A percentile compares a stretch with the other conserved stretches of the same genome.
Evolutionary conservation across 2,329 filamentous ascomycete species (phyloP).

Genomic region (Stylonectria norvegica): DNA sequence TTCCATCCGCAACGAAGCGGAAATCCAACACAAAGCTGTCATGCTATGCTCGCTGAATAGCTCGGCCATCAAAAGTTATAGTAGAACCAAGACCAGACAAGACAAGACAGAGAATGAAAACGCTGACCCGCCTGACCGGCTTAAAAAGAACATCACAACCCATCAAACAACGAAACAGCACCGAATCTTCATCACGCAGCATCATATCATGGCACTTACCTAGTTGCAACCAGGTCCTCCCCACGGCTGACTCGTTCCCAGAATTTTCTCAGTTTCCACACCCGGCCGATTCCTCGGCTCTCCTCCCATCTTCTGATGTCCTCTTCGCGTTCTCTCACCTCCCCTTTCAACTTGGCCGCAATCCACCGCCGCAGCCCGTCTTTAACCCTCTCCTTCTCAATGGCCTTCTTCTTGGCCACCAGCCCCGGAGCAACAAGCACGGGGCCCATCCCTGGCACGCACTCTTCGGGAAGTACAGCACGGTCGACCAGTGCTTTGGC

Average conservation of each 20-base stretch:
- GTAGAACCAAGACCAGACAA: no score
- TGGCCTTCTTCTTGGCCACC: conserved; percentile 57
- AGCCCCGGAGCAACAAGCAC: conserved; percentile 55
- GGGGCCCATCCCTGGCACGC: conserved; percentile 45
- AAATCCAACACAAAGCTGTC: no score
- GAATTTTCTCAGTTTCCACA: conserved; percentile 60
- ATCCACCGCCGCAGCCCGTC: conserved; percentile 65
- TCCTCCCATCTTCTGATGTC: conserved; percentile 48
- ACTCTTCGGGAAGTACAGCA: conserved; percentile 63
- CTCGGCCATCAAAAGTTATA: no score
- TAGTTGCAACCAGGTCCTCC: conserved; percentile 21
- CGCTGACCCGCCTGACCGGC: no score
- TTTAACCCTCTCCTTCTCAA: conserved; percentile 66
- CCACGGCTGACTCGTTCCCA: conserved; percentile 60
- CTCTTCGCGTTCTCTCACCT: conserved; percentile 50
- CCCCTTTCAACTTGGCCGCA: conserved; percentile 52
- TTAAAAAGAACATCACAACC: no score
- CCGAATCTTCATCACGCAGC: conserved; percentile 1
- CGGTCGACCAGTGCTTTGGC: conserved; percentile 58
- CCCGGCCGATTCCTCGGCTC: conserved; percentile 50
- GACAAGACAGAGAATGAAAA: no score
- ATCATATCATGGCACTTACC: conserved; percentile 18
- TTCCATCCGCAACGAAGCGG: no score
- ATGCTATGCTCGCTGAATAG: no score
- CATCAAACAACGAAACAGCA: no score